Evolutionary conservation across 192 early-diverging fungal genomes (phyloP), one percentile per base, ranked within the genome.

Genomic region (Mortierella claussenii): DNA sequence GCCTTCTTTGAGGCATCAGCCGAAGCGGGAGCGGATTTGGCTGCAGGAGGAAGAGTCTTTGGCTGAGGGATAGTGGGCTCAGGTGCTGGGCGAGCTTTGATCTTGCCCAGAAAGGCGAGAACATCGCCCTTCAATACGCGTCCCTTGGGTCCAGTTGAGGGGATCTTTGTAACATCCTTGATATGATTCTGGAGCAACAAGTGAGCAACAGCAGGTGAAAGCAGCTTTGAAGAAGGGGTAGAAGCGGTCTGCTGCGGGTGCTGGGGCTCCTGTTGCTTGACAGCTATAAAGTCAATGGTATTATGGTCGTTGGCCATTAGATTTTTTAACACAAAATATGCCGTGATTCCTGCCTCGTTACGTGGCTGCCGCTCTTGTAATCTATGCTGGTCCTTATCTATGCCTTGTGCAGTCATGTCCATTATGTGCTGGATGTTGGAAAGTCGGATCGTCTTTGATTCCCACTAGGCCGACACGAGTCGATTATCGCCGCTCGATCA

Each of bases 51-150:
- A 12, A 69, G 70, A 8, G 69, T 80, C 67, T 79, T 79, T 49
- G 67, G 65, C 43, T 74, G 81, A 65, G 83, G 76, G 24, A 74
- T 73, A 13, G 65, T 83, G 17, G 80, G 79, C 27, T 80, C 76
- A 15, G 86, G 83, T 11, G 82, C 80, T 28, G 86, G 82, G 24
- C 78, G 69, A 27, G 81, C 59, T 27, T 80, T 69, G 63, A 88
- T 89, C 47, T 85, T 66, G 23, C 86, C 87, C 66, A 93, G 65
- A 70, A 88, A 89, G 17, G 78, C 81, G 23, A 93, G 73, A 0
- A 93, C 89, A 58, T 93, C 92, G 45, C 92, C 92, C 81, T 93
- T 93, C 46, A 93, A 80, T 34, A 93, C 80, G 24, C 73, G 73
- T 11, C 92, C 92, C 86, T 88, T 81, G 51, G 85, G 87, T 54